These are phyloP conservation scores for Linnemannia schmuckeri DNA, from an alignment of 192 early-diverging fungal species.

Conservation along the genomic window DNA sequence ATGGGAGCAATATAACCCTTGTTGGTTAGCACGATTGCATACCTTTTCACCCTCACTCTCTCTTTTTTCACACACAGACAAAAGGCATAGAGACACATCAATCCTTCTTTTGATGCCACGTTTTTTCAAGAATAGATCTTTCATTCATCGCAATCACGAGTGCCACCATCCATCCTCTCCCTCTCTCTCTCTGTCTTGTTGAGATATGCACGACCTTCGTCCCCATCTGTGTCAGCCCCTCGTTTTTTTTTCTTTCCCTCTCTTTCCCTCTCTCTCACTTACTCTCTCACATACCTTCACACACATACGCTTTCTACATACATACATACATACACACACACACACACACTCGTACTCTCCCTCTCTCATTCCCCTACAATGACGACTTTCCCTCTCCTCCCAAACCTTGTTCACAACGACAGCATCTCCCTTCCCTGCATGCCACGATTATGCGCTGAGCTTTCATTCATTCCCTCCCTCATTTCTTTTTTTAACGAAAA, in stretches of 20 bases:
- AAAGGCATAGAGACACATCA: no score
- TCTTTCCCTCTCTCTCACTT: background rate
- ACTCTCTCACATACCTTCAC: background rate
- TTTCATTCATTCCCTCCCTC: background rate
- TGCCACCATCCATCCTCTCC: background rate
- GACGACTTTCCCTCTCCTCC: background rate
- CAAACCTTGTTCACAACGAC: background rate
- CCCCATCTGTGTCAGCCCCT: constrained; percentile 9
- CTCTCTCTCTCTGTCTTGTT: background rate
- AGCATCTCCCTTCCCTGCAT: background rate
- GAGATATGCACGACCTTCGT: constrained; percentile 2
- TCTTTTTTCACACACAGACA: background rate
- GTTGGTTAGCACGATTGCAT: background rate
- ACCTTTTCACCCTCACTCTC: background rate
- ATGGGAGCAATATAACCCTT: background rate
- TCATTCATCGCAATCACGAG: constrained; percentile 1
- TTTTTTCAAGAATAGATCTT: background rate
- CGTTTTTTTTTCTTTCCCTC: constrained; percentile 8
- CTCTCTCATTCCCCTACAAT: background rate
- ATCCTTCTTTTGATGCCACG: background rate
- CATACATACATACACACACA: no score
- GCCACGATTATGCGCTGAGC: background rate
- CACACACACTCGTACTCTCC: background rate
- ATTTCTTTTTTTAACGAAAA: background rate
- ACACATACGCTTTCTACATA: background rate